Evolutionary conservation across 2,329 filamentous ascomycete species (phyloP), one percentile per base, ranked within the genome.

Genomic region (Colletotrichum truncatum): DNA sequence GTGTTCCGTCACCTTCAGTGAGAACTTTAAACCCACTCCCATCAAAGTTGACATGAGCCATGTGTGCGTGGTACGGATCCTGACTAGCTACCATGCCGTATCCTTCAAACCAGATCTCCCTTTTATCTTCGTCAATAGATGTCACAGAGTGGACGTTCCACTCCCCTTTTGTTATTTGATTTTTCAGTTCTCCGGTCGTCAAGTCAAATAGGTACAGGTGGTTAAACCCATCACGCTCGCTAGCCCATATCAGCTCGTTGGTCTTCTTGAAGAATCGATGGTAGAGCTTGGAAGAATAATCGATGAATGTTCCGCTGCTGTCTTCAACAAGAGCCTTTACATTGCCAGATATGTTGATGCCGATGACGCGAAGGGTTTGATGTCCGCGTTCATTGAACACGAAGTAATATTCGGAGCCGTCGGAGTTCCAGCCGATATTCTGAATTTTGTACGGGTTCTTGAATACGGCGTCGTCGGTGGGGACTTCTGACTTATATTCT

Each of bases 321-420:
- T 75, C 69, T 23, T 74, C 70, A 2, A 70, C 61, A 2, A 75
- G 28, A 8, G 56, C 7, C 16, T 67, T 70, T 1, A 71, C 69
- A 2, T 41, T 25, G 2, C 74, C 73, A 1, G 60, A 16, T 0
- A 34, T 8, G 1, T 51, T 51, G 4, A 75, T 67, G 0, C 68
- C 68, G 3, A 75, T 39, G 0, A 75, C 32, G 30, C 72, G 61
- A 4, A 73, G 23, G 39, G 36, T 51, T 8, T 73, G 68, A 16
- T 75, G 72, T 0, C 74, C 74, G 4, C 74, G 71, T 39, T 71
- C 70, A n/a, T 75, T 74, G 23, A 69, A 71, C 11, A 73, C 38
- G 36, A 75, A 74, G 10, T 70, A 69, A 51, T 73, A 75, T 23
- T 73, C 71, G 8, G 68, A 49, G 7, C 62, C 58, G 11, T 70